These are phyloP conservation scores for Apostasia ramifera DNA, from an alignment of 106 monocot genomes.

Conservation along the genomic window DNA sequence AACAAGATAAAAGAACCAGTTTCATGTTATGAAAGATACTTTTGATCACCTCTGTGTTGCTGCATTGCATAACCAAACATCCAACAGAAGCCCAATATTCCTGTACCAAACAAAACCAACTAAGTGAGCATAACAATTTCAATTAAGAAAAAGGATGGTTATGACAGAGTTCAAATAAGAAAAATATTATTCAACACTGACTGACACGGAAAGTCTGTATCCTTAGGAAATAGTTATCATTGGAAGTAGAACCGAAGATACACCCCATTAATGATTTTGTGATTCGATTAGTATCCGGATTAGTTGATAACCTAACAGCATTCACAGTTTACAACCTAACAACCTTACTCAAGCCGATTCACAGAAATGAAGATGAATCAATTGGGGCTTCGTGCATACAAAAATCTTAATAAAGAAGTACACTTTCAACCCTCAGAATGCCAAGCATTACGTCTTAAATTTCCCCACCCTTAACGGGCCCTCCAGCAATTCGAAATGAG, in stretches of 20 bases:
- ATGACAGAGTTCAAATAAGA: background rate
- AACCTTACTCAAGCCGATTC: background rate
- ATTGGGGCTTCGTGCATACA: background rate
- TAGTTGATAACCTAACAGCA: background rate
- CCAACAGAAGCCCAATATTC: slow-evolving; percentile 98
- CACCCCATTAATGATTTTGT: background rate
- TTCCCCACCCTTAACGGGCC: background rate
- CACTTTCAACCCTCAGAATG: background rate
- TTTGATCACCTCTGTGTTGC: slow-evolving; percentile 83
- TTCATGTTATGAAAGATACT: background rate
- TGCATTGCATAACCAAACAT: slow-evolving; percentile 91
- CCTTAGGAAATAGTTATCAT: background rate
- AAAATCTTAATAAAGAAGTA: background rate
- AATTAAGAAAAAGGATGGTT: background rate
- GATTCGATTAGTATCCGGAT: too few species aligned
- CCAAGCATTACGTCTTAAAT: background rate
- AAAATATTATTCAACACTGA: background rate
- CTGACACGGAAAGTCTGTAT: background rate
- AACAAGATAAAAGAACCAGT: background rate
- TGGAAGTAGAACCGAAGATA: background rate
- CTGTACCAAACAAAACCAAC: slow-evolving; percentile 25
- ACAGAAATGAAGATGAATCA: background rate
- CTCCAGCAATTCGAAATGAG: background rate
- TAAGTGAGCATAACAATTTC: background rate
- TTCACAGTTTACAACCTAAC: background rate